Evolutionary conservation across 75 land plant species (phyloP).

Genomic region (Pinus albicaulis): DNA sequence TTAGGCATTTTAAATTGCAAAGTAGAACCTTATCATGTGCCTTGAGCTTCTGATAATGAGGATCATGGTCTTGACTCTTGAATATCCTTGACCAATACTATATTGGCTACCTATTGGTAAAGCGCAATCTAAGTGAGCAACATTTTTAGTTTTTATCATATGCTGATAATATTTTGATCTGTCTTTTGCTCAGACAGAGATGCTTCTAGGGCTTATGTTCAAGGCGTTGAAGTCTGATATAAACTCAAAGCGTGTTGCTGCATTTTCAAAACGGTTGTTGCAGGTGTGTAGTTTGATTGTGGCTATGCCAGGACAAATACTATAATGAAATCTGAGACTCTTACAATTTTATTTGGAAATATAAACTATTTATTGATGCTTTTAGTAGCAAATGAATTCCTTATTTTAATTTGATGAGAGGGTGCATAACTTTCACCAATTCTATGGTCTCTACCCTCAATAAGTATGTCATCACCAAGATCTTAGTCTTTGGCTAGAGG

Average conservation of each 20-base stretch:
- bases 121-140: not conserved
- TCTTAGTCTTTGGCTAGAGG: too few species aligned
- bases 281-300: slow-evolving; percentile 47
- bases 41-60: not conserved
- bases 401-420: not conserved
- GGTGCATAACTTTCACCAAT: not conserved
- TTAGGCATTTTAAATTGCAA: not conserved
- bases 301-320: not conserved
- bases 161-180: not conserved
- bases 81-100: too few species aligned
- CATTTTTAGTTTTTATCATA: not conserved
- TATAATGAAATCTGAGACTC: not conserved
- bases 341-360: not conserved
- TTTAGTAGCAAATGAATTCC: not conserved
- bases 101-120: not conserved
- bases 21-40: not conserved
- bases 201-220: slow-evolving; percentile 83
- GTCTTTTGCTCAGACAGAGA: slow-evolving; percentile 65
- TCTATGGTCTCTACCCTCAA: not conserved
- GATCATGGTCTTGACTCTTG: not conserved
- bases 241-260: slow-evolving; percentile 75
- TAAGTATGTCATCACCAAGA: not conserved
- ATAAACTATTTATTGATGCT: not conserved
- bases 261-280: slow-evolving; percentile 83
- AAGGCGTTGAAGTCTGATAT: slow-evolving; percentile 87